phyloP scores from a whole-genome alignment of 2,329 filamentous ascomycete genomes.

The Paraconiothyrium sp. region DNA sequence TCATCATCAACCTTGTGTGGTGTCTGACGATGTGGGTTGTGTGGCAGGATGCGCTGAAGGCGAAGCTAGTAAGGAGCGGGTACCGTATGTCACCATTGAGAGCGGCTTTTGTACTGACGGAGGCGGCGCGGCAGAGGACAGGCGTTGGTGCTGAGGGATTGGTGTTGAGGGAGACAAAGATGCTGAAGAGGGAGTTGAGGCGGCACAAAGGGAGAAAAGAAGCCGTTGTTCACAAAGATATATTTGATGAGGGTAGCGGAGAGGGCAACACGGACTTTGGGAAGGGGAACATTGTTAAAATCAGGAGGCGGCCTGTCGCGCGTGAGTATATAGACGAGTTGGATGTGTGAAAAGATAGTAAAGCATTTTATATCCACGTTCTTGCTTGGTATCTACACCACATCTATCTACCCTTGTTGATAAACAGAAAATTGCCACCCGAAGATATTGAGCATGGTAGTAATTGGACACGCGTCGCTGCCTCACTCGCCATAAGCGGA shows the following conservation, averaged over 20 bases:
- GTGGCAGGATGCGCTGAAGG: conserved; percentile 46
- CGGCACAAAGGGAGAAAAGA: conserved; percentile 22
- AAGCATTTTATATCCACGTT: too few species aligned
- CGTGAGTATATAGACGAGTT: too few species aligned
- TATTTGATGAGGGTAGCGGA: conserved; percentile 4
- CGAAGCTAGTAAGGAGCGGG: conserved; percentile 35
- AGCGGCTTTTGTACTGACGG: conserved; percentile 39
- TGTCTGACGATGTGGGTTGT: conserved; percentile 44
- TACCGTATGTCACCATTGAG: conserved; percentile 45
- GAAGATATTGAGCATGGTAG: too few species aligned
- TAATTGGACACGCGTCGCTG: too few species aligned
- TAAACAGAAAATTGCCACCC: too few species aligned
- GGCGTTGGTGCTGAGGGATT: conserved; percentile 31
- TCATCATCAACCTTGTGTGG: conserved; percentile 46
- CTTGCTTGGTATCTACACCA: too few species aligned
- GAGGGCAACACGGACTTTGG: conserved; percentile 1
- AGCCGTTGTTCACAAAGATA: conserved; percentile 22
- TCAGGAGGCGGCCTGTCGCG: conserved; percentile 11
- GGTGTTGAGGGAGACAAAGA: conserved; percentile 25
- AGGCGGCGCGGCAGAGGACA: conserved; percentile 34
- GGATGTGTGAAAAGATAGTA: too few species aligned
- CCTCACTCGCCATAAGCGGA: too few species aligned
- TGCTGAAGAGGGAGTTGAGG: conserved; percentile 33
- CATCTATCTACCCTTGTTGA: too few species aligned
- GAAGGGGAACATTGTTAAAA: neutral